These are phyloP conservation scores for Colletotrichum plurivorum DNA, from an alignment of 2,329 filamentous ascomycete genomes.

Conservation along the genomic window DNA sequence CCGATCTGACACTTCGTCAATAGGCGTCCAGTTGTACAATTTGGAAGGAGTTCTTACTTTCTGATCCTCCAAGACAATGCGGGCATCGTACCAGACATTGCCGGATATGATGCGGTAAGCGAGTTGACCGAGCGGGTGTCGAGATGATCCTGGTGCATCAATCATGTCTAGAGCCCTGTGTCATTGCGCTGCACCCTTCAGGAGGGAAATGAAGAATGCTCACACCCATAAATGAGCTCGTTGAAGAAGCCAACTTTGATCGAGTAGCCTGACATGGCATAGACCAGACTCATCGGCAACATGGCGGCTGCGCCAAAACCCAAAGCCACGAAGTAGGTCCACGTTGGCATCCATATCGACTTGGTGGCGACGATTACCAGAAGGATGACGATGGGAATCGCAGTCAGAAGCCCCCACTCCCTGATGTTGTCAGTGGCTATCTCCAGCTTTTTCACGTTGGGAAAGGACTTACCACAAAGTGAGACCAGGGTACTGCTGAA, in stretches of 20 bases:
- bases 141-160: slow-evolving; percentile 31
- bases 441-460: rapidly evolving
- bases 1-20: slow-evolving; percentile 68
- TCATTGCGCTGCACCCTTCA: slow-evolving; percentile 67
- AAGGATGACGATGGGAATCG: slow-evolving; percentile 46
- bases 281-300: slow-evolving; percentile 72
- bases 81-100: slow-evolving; percentile 72
- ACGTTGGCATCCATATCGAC: slow-evolving; percentile 70
- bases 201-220: slow-evolving; percentile 49
- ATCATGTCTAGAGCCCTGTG: slow-evolving; percentile 44
- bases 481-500: slow-evolving; percentile 68
- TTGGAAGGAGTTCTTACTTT: neutral
- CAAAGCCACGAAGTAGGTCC: slow-evolving; percentile 72
- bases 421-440: neutral
- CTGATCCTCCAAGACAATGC: slow-evolving; percentile 70
- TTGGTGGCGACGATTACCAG: slow-evolving; percentile 65
- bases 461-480: slow-evolving; percentile 41
- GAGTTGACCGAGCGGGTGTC: slow-evolving; percentile 66
- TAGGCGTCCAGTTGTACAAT: too few species aligned
- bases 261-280: slow-evolving; percentile 70
- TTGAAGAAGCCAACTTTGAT: slow-evolving; percentile 71
- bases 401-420: slow-evolving; percentile 44
- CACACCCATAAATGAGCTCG: slow-evolving; percentile 68
- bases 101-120: slow-evolving; percentile 73
- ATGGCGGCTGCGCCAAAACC: slow-evolving; percentile 68